Base-by-base conservation (phyloP, 176 grass and related monocot species). In the Oryza meridionalis region DNA sequence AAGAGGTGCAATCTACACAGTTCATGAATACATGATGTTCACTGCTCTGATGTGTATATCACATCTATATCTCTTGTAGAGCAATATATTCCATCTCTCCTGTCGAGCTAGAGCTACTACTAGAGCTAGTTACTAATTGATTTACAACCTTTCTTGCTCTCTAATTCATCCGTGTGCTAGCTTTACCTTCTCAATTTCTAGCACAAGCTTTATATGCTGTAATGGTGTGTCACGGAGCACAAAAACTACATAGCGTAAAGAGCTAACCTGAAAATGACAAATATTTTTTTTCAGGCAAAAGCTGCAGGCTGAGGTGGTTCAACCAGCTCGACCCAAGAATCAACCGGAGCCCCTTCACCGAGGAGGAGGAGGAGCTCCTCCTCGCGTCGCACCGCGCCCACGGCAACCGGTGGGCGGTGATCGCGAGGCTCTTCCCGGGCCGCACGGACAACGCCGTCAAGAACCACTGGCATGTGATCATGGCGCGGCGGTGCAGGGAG, bases 401-500 rank as follows among this genome's bases (percentile, higher is more conserved):
- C 49, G 96, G 96, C 24, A 98, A 98, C 81, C 77, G 91, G 16
- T 98, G 96, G 96, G 87, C 96, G 13, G 82, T 95, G 64, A 98
- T 98, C 84, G 93, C 96, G 2, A 82, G 96, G 78, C 81, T 98
- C 24, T 98, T 98, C 86, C 96, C 96, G 1, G 96, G 96, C 7
- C 93, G 96, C 63, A 98, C 96, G 1, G 96, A 98, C 82, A 98
- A 98, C 90, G 96, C 93, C 24, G 93, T 98, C 17, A 98, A 98
- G 90, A 98, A 98, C 77, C 96, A 98, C 82, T 98, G 96, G 96
- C 96, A 98, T 88, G 96, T 98, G 72, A 94, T 98, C 89, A 95
- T 92, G 93, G 96, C 96, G 38, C 76, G 96, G 21, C 84, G 83
- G 53, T 90, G 85, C 77, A 84, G 91, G 76, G 88, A 98, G 78